Evolutionary conservation across 768 basidiomycete genomes (phyloP).

Genomic region (Myochromella boudieri): DNA sequence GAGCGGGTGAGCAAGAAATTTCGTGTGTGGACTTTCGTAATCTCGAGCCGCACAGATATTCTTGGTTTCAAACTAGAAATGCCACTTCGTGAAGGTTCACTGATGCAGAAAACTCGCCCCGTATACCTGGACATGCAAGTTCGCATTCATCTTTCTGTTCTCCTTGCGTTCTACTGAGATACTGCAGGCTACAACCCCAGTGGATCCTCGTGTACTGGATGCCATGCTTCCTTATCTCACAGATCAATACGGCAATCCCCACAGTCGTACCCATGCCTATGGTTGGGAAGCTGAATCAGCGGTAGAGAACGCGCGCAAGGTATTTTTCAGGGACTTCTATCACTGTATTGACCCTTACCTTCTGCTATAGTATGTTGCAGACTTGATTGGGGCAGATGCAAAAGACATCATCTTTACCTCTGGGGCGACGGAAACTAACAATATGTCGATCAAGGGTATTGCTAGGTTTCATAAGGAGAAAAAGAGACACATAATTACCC

Average conservation of each 20-base stretch:
- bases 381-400: constrained; percentile 88
- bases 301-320: constrained; percentile 90
- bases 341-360: constrained; percentile 6
- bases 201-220: constrained; percentile 95
- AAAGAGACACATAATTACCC: constrained; percentile 91
- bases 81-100: constrained; percentile 55
- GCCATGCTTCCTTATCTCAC: constrained; percentile 95
- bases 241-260: constrained; percentile 96
- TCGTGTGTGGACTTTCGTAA: not conserved
- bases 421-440: constrained; percentile 97
- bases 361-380: constrained; percentile 72
- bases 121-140: constrained; percentile 99
- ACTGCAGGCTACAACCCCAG: constrained; percentile 88
- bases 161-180: constrained; percentile 10
- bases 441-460: constrained; percentile 96
- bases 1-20: constrained; percentile 47
- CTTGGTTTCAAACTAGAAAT: constrained; percentile 82
- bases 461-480: constrained; percentile 94
- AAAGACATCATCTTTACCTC: constrained; percentile 98
- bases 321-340: constrained; percentile 20
- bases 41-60: constrained; percentile 59
- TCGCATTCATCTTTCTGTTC: constrained; percentile 19
- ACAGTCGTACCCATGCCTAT: constrained; percentile 97
- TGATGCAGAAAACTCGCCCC: constrained; percentile 69
- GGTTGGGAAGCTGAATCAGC: constrained; percentile 99